These are phyloP conservation scores for Podospora pseudoanserina DNA, from an alignment of 495 filamentous ascomycete genomes.

Conservation along the genomic window DNA sequence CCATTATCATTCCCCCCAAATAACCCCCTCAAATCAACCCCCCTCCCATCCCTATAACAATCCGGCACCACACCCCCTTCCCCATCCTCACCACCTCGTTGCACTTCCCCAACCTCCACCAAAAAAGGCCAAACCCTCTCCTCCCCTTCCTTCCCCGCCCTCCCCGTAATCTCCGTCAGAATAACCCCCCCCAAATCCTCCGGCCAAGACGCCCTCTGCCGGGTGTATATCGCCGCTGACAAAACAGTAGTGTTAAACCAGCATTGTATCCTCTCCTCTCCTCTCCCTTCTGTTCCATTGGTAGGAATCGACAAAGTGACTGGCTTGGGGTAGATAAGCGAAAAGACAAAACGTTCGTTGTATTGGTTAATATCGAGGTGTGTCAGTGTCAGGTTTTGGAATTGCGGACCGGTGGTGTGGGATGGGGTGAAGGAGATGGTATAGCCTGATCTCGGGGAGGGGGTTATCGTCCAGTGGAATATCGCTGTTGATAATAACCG, in stretches of 20 bases:
- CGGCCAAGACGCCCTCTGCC: constrained; percentile 30
- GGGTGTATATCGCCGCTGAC: constrained; percentile 52
- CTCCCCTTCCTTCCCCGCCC: not conserved
- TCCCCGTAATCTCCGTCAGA: not conserved
- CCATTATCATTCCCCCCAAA: not conserved
- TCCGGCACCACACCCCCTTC: constrained; percentile 15
- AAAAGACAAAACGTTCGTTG: constrained; percentile 50
- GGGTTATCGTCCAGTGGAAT: constrained; percentile 56
- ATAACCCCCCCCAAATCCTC: not conserved
- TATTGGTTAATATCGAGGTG: constrained; percentile 68
- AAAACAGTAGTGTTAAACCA: constrained; percentile 50
- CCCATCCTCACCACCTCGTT: constrained; percentile 37
- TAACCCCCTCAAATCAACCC: not conserved
- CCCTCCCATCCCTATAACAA: constrained; percentile 1
- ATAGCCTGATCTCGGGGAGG: constrained; percentile 27
- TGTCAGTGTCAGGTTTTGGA: constrained; percentile 77
- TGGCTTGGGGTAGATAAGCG: constrained; percentile 40
- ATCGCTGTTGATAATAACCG: constrained; percentile 25
- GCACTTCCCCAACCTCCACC: constrained; percentile 44
- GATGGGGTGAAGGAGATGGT: constrained; percentile 42
- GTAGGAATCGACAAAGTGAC: constrained; percentile 36
- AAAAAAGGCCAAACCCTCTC: constrained; percentile 45
- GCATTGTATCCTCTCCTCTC: constrained; percentile 35
- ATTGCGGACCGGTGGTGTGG: constrained; percentile 59
- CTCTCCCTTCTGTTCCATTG: not conserved